A percentile compares a stretch with the other conserved stretches of the same genome.
Evolutionary conservation across 2,329 filamentous ascomycete species (phyloP).

Genomic region (Zymoseptoria passerinii): DNA sequence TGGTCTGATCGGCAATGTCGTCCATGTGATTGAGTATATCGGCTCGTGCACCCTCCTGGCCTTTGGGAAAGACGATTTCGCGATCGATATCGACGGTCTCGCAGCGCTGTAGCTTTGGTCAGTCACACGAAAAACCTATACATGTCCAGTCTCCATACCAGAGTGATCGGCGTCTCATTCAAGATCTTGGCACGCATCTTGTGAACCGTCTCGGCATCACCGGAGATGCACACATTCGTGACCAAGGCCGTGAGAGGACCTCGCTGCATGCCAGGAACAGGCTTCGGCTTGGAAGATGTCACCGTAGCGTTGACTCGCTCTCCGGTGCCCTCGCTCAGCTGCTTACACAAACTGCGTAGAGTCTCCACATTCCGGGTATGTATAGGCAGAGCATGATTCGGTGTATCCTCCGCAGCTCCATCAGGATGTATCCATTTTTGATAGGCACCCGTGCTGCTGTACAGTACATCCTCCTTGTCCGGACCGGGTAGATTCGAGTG

Average conservation of each 20-base stretch:
- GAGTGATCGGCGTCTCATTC: conserved; percentile 82
- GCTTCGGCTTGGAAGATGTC: conserved; percentile 68
- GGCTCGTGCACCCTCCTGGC: conserved; percentile 51
- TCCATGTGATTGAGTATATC: conserved; percentile 78
- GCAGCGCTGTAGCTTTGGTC: conserved; percentile 57
- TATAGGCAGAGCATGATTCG: conserved; percentile 83
- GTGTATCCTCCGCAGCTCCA: conserved; percentile 73
- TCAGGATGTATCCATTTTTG: conserved; percentile 90
- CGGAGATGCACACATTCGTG: conserved; percentile 86
- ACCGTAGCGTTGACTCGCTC: conserved; percentile 72
- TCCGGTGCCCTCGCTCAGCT: conserved; percentile 60
- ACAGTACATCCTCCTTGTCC: conserved; percentile 87
- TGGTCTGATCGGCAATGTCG: conserved; percentile 76
- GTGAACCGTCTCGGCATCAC: conserved; percentile 77
- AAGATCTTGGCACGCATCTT: conserved; percentile 83
- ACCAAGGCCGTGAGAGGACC: conserved; percentile 44
- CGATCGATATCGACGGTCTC: conserved; percentile 90
- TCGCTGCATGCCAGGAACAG: conserved; percentile 44
- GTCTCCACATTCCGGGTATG: conserved; percentile 79
- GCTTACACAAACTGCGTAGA: conserved; percentile 69
- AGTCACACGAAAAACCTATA: conserved; percentile 16
- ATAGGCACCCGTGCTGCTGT: conserved; percentile 80
- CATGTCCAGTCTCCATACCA: conserved; percentile 56
- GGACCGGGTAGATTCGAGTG: conserved; percentile 85
- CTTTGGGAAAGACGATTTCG: conserved; percentile 68